phyloP scores from a whole-genome alignment of 345 rosid genomes.

The Rhodamnia rubescens region DNA sequence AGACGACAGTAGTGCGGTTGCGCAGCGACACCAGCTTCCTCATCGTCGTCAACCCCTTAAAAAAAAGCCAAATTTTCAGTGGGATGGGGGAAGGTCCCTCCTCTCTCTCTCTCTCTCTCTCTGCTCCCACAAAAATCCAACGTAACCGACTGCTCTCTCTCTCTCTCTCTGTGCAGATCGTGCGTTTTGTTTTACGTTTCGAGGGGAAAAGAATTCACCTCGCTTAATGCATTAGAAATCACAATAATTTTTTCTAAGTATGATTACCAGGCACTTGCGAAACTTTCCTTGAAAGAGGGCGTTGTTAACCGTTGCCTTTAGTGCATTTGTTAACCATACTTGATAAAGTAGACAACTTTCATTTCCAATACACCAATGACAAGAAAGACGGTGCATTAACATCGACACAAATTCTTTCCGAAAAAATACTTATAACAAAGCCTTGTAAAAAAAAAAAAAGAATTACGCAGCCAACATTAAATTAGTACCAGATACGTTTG shows the following conservation, averaged over 20 bases:
- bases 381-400: too few relatives aligned
- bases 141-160: background rate
- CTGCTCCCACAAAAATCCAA: background rate
- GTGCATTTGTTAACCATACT: too few relatives aligned
- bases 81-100: background rate
- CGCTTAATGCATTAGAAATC: background rate
- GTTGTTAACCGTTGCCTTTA: background rate
- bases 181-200: background rate
- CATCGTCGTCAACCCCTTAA: background rate
- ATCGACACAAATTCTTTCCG: too few relatives aligned
- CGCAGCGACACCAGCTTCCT: background rate
- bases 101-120: background rate
- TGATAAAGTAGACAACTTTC: too few relatives aligned
- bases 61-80: background rate
- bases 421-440: too few relatives aligned
- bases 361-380: too few relatives aligned
- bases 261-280: background rate
- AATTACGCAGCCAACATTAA: too few relatives aligned
- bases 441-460: too few relatives aligned
- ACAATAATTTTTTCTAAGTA: background rate
- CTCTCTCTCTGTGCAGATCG: background rate
- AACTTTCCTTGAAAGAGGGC: too few relatives aligned
- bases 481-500: too few relatives aligned
- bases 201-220: background rate
- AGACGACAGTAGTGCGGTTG: background rate